phyloP scores from a whole-genome alignment of 768 basidiomycete species.

The Mycena albidolilacea region DNA sequence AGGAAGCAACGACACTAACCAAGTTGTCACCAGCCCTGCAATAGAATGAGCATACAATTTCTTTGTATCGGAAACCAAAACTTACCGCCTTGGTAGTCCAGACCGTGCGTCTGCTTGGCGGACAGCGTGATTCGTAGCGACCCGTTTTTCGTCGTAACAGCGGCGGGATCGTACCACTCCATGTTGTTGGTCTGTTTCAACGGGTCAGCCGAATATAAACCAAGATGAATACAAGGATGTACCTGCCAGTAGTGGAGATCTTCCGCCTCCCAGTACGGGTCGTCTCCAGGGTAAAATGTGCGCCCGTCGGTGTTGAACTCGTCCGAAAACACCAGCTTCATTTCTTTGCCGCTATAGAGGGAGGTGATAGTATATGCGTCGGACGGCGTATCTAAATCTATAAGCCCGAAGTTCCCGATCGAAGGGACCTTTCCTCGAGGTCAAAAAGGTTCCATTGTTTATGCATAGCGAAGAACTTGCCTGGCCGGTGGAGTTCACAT shows the following conservation, averaged over 20 bases:
- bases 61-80: background rate
- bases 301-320: slow-evolving; percentile 85
- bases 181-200: slow-evolving; percentile 72
- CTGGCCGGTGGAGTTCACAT: slow-evolving; percentile 84
- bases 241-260: slow-evolving; percentile 87
- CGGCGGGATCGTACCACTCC: slow-evolving; percentile 85
- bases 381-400: slow-evolving; percentile 83
- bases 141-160: slow-evolving; percentile 82
- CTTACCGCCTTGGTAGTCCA: slow-evolving; percentile 66
- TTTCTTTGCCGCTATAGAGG: slow-evolving; percentile 62
- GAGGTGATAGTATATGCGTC: slow-evolving; percentile 66
- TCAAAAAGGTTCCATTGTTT: background rate
- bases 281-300: slow-evolving; percentile 68
- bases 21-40: slow-evolving; percentile 21
- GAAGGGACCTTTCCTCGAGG: slow-evolving; percentile 13
- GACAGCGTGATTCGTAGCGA: slow-evolving; percentile 82
- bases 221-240: slow-evolving; percentile 2
- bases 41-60: background rate
- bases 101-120: slow-evolving; percentile 74
- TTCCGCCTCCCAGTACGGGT: slow-evolving; percentile 91
- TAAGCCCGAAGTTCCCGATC: slow-evolving; percentile 46
- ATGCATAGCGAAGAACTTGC: background rate
- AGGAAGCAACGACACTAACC: background rate
- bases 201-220: background rate
- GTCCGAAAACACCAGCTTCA: slow-evolving; percentile 85